Percentiles rank a stretch among this genome's conserved stretches.
Evolutionary conservation across 1,284 basidiomycete species (phyloP).

Genomic region (Ceratobasidium sp.): DNA sequence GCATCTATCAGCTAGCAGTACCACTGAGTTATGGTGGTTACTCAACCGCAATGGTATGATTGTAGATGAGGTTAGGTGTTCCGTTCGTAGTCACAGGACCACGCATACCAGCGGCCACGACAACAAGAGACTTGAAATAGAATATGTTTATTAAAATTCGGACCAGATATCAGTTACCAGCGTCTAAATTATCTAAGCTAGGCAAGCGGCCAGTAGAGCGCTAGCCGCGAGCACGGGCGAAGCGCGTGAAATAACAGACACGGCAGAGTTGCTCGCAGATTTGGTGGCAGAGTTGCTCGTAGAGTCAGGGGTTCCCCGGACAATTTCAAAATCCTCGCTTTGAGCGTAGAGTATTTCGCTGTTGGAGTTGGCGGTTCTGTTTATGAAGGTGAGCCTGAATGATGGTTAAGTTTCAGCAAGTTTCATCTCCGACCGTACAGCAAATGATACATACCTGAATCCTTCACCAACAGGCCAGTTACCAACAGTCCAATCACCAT

Average conservation of each 20-base stretch:
- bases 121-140: no score
- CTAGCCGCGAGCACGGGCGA: background rate
- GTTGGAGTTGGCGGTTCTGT: background rate
- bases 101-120: no score
- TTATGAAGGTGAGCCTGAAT: slow-evolving; percentile 5
- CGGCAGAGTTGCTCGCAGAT: background rate
- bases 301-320: background rate
- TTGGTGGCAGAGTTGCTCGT: background rate
- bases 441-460: background rate
- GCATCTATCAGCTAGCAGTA: no score
- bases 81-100: no score
- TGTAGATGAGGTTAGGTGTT: no score
- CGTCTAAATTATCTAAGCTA: background rate
- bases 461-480: slow-evolving; percentile 7
- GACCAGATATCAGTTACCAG: no score
- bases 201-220: background rate
- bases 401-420: no score
- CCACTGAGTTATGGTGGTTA: no score
- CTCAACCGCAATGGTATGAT: no score
- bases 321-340: slow-evolving; percentile 10
- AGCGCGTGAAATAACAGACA: background rate
- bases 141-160: no score
- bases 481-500: background rate
- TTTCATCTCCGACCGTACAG: background rate
- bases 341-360: slow-evolving; percentile 7